Evolutionary conservation across 805 yeast species (phyloP).

Genomic region (Starmerella bombi): DNA sequence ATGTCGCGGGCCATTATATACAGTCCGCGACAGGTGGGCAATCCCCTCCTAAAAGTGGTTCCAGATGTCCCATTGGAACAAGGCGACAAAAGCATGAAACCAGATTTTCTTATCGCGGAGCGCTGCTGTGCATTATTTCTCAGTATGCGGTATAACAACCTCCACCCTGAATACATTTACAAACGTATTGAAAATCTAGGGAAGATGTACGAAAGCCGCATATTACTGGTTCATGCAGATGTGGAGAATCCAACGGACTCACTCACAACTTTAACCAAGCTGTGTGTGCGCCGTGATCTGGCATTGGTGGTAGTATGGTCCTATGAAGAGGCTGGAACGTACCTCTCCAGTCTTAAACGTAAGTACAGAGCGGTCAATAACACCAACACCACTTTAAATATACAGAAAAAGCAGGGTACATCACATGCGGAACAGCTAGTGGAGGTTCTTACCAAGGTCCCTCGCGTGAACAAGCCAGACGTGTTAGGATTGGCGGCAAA

Average conservation of each 20-base stretch:
- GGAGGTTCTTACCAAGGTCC: conserved; percentile 26
- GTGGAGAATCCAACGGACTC: conserved; percentile 29
- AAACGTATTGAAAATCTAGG: conserved; percentile 28
- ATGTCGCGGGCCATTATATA: conserved; percentile 8
- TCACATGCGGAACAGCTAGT: conserved; percentile 26
- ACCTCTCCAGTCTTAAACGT: conserved; percentile 26
- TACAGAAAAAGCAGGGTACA: conserved; percentile 13
- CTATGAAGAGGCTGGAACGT: conserved; percentile 29
- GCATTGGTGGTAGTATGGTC: conserved; percentile 30
- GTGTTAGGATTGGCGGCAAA: conserved; percentile 25
- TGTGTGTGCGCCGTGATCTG: conserved; percentile 24
- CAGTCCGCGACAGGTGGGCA: conserved; percentile 24
- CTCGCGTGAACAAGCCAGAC: conserved; percentile 31
- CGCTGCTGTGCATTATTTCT: conserved; percentile 29
- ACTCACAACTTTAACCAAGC: conserved; percentile 27
- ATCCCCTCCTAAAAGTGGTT: conserved; percentile 23
- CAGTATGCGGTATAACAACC: conserved; percentile 26
- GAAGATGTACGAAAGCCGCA: conserved; percentile 23
- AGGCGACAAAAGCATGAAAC: conserved; percentile 23
- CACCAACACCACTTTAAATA: conserved; percentile 14
- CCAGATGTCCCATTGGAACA: conserved; percentile 21
- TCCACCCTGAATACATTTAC: conserved; percentile 33
- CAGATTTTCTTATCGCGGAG: conserved; percentile 30
- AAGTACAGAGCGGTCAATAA: conserved; percentile 25
- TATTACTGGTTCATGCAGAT: conserved; percentile 30